Evolutionary conservation across 2,329 filamentous ascomycete species (phyloP), one percentile per base, ranked within the genome.

Genomic region (Phaeosphaeriaceae sp.): DNA sequence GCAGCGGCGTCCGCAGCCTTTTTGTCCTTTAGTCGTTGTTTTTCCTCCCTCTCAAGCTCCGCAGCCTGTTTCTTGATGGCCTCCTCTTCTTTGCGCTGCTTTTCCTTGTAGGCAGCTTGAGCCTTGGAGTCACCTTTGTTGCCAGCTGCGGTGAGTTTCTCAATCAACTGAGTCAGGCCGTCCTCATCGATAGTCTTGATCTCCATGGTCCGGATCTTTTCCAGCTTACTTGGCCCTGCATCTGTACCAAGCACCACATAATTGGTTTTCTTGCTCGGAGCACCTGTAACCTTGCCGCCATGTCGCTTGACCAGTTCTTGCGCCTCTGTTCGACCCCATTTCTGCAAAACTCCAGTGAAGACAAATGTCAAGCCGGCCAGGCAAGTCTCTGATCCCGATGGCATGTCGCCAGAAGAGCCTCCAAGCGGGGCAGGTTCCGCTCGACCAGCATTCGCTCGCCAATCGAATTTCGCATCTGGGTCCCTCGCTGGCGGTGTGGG

Each of bases 181-280:
- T 96, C 87, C 75, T 99, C 96, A 68, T 97, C 90, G 71, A 99
- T 97, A 0, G 93, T 96, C 77, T 93, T 97, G 75, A 98, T 87
- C 0, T 87, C 87, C 68, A 91, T 82, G 20, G 92, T 85, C 56
- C 86, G 84, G 66, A 99, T 98, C 66, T 93, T 97, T 65, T 89
- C 84, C 42, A 99, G 83, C 76, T 99, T 99, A 78, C 90, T 96
- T 1, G 95, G 95, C 0, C 95, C 95, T 22, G 96, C 95, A 76
- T 98, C 95, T 24, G 85, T 86, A 45, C 95, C 95, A 2, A 99
- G 85, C 17, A 99, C 91, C 47, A 99, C 93, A 73, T 92, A 99
- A 71, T 86, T 95, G 0, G 96, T 99, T 78, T 97, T 98, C 72
- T 89, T 91, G 74, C 94, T 98, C 20, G 96, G 95, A 5, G 88